Evolutionary conservation across 176 grass and related monocot genomes (phyloP).

Genomic region (Phragmites australis): DNA sequence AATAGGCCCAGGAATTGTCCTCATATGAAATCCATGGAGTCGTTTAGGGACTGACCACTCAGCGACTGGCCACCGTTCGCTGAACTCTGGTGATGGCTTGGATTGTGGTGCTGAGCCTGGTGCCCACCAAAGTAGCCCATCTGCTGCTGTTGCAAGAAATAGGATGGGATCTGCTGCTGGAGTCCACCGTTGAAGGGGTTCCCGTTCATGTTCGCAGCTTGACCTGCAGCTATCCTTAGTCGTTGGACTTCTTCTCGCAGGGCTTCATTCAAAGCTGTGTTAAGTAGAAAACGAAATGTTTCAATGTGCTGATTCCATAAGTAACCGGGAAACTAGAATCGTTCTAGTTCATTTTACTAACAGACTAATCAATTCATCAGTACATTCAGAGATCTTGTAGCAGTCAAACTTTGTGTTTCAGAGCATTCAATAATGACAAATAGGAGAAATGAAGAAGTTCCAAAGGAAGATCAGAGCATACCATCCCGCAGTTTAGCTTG

Average conservation of each 20-base stretch:
- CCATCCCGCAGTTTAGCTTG: slow-evolving; percentile 96
- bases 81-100: slow-evolving; percentile 54
- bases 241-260: slow-evolving; percentile 84
- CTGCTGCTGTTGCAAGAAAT: slow-evolving; percentile 56
- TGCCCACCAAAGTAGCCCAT: slow-evolving; percentile 56
- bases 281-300: slow-evolving; percentile 8
- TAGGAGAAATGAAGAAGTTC: not conserved
- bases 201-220: slow-evolving; percentile 68
- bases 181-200: slow-evolving; percentile 61
- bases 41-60: slow-evolving; percentile 56
- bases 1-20: slow-evolving; percentile 16
- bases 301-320: slow-evolving; percentile 1
- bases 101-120: slow-evolving; percentile 54
- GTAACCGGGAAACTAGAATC: slow-evolving; percentile 4
- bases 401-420: not conserved
- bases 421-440: slow-evolving; percentile 2
- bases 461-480: slow-evolving; percentile 42
- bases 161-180: slow-evolving; percentile 66
- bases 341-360: slow-evolving; percentile 7
- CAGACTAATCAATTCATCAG: not conserved
- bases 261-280: slow-evolving; percentile 72
- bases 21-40: slow-evolving; percentile 96
- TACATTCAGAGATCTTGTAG: not conserved
- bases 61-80: slow-evolving; percentile 61
- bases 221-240: slow-evolving; percentile 81